These are phyloP conservation scores for Acanthamoeba quina DNA, from an alignment of 208 protist genomes.

Conservation along the genomic window DNA sequence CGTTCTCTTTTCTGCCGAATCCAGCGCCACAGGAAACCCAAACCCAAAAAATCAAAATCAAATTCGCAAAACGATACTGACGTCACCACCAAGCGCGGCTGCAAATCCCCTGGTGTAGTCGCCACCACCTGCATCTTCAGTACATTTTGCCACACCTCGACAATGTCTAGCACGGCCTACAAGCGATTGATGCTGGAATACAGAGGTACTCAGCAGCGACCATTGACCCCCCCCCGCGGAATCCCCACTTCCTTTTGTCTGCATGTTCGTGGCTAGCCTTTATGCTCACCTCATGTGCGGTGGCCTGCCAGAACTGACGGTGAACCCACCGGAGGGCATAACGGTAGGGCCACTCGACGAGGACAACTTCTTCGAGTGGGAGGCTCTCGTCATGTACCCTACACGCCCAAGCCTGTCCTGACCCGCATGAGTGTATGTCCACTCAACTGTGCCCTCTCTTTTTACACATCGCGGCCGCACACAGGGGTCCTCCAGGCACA, in stretches of 20 bases:
- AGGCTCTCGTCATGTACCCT: constrained; percentile 90
- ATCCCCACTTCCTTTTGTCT: background rate
- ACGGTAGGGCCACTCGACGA: constrained; percentile 89
- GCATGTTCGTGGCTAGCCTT: background rate
- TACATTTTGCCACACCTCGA: background rate
- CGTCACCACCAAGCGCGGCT: background rate
- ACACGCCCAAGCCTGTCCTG: background rate
- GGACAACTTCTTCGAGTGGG: constrained; percentile 91
- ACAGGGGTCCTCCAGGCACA: constrained; percentile 60
- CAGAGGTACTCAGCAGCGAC: constrained; percentile 19
- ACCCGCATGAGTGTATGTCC: too few relatives aligned
- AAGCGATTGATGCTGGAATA: constrained; percentile 72
- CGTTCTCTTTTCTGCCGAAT: background rate
- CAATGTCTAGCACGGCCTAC: constrained; percentile 60
- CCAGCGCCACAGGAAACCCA: background rate
- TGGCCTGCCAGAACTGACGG: constrained; percentile 80
- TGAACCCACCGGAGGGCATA: constrained; percentile 88
- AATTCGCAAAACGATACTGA: background rate
- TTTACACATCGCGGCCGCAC: background rate
- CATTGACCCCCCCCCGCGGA: background rate
- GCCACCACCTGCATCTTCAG: background rate
- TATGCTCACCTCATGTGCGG: background rate
- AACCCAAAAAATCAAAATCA: background rate
- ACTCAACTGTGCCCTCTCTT: background rate
- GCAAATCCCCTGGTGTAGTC: background rate